Evolutionary conservation across 164 flowering plant genomes (phyloP).

Genomic region (Liquidambar formosana): DNA sequence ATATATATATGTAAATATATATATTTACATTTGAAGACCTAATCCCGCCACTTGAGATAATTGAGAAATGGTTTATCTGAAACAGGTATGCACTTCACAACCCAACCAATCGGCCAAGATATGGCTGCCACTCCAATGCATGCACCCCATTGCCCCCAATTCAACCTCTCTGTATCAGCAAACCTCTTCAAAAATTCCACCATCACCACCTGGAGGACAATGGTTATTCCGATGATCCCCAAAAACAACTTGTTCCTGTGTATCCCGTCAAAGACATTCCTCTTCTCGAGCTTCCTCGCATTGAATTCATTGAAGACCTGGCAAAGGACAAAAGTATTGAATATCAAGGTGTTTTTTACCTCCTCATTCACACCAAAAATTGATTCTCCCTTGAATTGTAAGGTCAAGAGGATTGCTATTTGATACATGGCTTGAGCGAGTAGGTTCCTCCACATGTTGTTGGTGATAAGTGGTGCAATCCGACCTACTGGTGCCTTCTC

Average conservation of each 20-base stretch:
- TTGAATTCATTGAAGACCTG: slow-evolving; percentile 23
- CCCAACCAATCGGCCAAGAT: slow-evolving; percentile 18
- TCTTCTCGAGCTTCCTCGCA: slow-evolving; percentile 31
- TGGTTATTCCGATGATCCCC: slow-evolving; percentile 21
- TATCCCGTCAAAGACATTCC: slow-evolving; percentile 30
- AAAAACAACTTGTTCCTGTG: slow-evolving; percentile 23
- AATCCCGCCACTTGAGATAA: slow-evolving; percentile 12
- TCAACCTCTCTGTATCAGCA: slow-evolving; percentile 32
- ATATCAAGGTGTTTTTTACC: slow-evolving; percentile 22
- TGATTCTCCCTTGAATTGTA: slow-evolving; percentile 19
- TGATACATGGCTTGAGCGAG: slow-evolving; percentile 20
- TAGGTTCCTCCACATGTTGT: slow-evolving; percentile 29
- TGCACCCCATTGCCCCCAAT: slow-evolving; percentile 33
- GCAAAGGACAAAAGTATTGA: slow-evolving; percentile 25
- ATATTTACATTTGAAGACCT: neutral
- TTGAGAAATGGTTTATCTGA: slow-evolving; percentile 16
- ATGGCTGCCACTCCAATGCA: slow-evolving; percentile 25
- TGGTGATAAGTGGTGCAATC: slow-evolving; percentile 24
- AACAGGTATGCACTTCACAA: slow-evolving; percentile 17
- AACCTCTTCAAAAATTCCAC: slow-evolving; percentile 33
- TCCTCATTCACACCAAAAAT: slow-evolving; percentile 11
- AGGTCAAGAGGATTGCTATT: slow-evolving; percentile 14
- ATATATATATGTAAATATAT: no score
- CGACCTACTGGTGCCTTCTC: slow-evolving; percentile 19
- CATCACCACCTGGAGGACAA: slow-evolving; percentile 27